Evolutionary conservation across 2,329 filamentous ascomycete species (phyloP).

Genomic region (Zymoseptoria crescenta): DNA sequence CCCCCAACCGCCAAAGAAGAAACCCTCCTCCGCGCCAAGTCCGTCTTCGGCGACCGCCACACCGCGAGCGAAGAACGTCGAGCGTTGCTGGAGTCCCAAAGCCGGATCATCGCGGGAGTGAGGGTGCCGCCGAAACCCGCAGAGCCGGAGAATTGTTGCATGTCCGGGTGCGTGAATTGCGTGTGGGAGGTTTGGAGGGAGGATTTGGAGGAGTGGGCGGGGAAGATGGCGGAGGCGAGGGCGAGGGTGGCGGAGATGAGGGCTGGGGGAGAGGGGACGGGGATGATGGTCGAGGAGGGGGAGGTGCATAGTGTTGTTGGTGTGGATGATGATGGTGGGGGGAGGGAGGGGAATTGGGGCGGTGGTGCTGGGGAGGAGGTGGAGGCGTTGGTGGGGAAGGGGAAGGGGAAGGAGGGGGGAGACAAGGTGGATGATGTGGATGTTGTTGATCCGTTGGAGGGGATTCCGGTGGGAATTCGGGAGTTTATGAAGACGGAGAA

Average conservation of each 20-base stretch:
- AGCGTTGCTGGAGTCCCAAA: too few relatives aligned
- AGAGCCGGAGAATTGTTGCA: slow-evolving; percentile 97
- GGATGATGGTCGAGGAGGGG: slow-evolving; percentile 31
- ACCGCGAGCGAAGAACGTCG: slow-evolving; percentile 64
- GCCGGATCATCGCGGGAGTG: slow-evolving; percentile 73
- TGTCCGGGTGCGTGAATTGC: slow-evolving; percentile 97
- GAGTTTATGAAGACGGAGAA: slow-evolving; percentile 99
- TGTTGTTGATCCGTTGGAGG: slow-evolving; percentile 63
- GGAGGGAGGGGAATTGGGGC: slow-evolving; percentile 62
- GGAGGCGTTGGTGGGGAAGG: neutral
- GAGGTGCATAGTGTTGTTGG: slow-evolving; percentile 47
- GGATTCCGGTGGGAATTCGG: slow-evolving; percentile 82
- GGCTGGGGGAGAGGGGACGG: slow-evolving; percentile 23
- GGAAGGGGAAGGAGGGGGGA: slow-evolving; percentile 21
- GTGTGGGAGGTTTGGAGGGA: slow-evolving; percentile 91
- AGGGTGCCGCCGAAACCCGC: slow-evolving; percentile 73
- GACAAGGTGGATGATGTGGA: slow-evolving; percentile 6
- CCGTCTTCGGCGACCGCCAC: slow-evolving; percentile 76
- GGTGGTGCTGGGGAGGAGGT: slow-evolving; percentile 21
- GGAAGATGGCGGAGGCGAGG: slow-evolving; percentile 56
- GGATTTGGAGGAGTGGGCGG: slow-evolving; percentile 83
- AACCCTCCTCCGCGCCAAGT: slow-evolving; percentile 50
- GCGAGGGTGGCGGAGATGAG: slow-evolving; percentile 36
- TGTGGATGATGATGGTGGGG: slow-evolving; percentile 75
- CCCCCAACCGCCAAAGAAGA: slow-evolving; percentile 46